Base-by-base conservation (phyloP, 768 basidiomycete species). In the Macrolepiota albuminosa region DNA sequence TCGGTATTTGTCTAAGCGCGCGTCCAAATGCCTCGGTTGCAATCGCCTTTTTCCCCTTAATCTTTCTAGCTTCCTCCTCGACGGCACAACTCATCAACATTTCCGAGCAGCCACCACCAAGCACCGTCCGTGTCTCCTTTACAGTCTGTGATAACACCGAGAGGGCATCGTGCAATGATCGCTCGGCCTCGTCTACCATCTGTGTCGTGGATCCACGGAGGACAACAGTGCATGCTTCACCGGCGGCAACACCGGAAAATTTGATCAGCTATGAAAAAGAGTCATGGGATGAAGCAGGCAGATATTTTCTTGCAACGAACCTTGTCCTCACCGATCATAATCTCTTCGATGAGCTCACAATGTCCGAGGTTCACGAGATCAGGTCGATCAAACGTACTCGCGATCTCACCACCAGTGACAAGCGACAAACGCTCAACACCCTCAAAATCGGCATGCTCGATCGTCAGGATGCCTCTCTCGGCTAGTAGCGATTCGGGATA, bases 241-340 rank as follows among this genome's bases (percentile, higher is more conserved):
- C 96, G 21, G 96, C 95, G 13, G 95, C 95, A 45, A 99, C 96
- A 46, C 97, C 97, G 9, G 97, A 98, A 81, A 99, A 99, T 77
- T 98, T 99, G 79, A 98, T 97, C 62, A 99, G 82, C 95, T 98
- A 56, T 6, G 2, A n/a, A 51, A 48, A 56, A n/a, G 2, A 42
- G 45, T 37, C 37, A 34, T 45, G 37, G 56, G 14, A 50, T 37
- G 26, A 42, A 46, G n/a, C 47, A 39, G 26, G n/a, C 11, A 50
- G 2, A 7, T 56, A 11, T 14, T 47, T 18, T 18, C 40, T 18
- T 24, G 34, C 14, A 13, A 57, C 78, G 26, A 61, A 94, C 96
- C 86, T 95, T 97, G 74, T 99, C 97, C 76, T 99, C 97, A 18
- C 97, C 97, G 64, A 99, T 98, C 83, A 99, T 98, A 66, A 98